Base-by-base conservation (phyloP, 768 basidiomycete species). In the Phanerochaete sordida region DNA sequence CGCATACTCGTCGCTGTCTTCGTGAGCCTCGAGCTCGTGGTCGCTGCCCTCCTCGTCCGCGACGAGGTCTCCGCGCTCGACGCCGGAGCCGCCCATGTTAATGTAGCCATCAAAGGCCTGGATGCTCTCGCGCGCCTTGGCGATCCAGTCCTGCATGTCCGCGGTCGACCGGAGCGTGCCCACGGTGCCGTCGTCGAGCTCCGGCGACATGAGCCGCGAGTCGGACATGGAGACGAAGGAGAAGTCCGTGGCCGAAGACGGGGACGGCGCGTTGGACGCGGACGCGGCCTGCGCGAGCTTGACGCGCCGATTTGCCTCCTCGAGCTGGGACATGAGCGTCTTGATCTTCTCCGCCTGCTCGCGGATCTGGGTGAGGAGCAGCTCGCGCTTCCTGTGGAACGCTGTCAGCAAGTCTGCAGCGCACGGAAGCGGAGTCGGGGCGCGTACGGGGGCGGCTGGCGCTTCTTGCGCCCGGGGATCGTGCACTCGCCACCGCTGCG, bases 391-490 rank as follows among this genome's bases (percentile, higher is more conserved):
- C 43, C 90, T 93, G 60, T 24, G 47, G 15, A 57, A 52, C 51
- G 47, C 52, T 33, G 53, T 45, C 16, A 33, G 26, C 11, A n/a
- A n/a, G n/a, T n/a, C n/a, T n/a, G n/a, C n/a, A n/a, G n/a, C n/a
- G n/a, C n/a, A n/a, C n/a, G n/a, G n/a, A n/a, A n/a, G n/a, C 15
- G 55, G 2, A 16, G 46, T 5, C 37, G 23, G 24, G 53, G 33
- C 6, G 75, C 87, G 70, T 73, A 92, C 90, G 88, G 91, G 55
- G 91, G 90, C 4, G 86, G 81, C 48, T 86, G 79, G 58, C 90
- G 86, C 68, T 89, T 88, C 73, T 90, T 92, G 62, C 88, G 80
- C n/a, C 90, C 90, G n/a, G 90, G 90, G 52, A 88, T 90, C 44
- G 86, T 74, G 64, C 90, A 93, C 54, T 90, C 87, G 58, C 89